Percentiles rank a stretch among this genome's conserved stretches.
phyloP scores from a whole-genome alignment of 2,329 filamentous ascomycete genomes.

The Microdochium bolleyi region DNA sequence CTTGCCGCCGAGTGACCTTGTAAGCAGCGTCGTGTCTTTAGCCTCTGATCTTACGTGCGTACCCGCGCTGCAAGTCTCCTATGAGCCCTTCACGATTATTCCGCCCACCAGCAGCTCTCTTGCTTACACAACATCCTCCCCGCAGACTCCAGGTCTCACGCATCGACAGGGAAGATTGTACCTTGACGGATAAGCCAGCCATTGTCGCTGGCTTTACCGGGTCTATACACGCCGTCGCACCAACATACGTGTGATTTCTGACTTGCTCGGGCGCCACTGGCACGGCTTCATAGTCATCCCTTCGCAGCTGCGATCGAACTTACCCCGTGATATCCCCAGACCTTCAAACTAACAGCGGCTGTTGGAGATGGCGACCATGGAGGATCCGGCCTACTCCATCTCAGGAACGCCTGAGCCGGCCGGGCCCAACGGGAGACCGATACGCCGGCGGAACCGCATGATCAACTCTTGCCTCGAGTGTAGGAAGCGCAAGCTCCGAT shows the following conservation, averaged over 20 bases:
- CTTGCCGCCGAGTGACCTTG: neutral
- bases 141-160: neutral
- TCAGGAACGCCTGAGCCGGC: neutral
- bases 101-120: neutral
- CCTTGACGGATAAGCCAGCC: no score
- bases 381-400: neutral
- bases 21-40: neutral
- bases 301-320: no score
- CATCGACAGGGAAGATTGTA: neutral
- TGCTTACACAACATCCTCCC: neutral
- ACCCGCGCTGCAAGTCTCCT: neutral
- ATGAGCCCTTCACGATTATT: neutral
- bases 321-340: neutral
- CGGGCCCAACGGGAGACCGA: constrained; percentile 23
- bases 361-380: neutral
- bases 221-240: no score
- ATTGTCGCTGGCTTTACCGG: no score
- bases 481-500: constrained; percentile 69
- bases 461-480: constrained; percentile 65
- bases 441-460: constrained; percentile 55
- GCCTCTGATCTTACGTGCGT: neutral
- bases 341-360: neutral
- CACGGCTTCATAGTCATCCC: no score
- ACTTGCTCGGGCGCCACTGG: no score
- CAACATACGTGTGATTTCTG: no score